These are phyloP conservation scores for Aethionema arabicum DNA, from an alignment of 345 rosid genomes.

Conservation along the genomic window DNA sequence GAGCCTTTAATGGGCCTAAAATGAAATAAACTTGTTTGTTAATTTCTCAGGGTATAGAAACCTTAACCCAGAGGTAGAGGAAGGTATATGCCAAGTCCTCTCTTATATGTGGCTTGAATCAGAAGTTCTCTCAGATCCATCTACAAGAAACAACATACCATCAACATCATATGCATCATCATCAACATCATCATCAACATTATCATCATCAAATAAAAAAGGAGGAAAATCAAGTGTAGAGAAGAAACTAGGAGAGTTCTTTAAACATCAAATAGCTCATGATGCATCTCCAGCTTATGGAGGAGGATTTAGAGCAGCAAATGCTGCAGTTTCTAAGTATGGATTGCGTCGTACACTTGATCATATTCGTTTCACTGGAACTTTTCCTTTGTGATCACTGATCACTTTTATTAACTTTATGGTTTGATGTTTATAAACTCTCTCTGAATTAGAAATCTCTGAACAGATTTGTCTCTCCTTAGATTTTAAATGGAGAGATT, in stretches of 20 bases:
- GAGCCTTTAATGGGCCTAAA: too few species aligned
- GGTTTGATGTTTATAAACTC: slow-evolving; percentile 8
- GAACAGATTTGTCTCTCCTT: slow-evolving; percentile 20
- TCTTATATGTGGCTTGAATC: slow-evolving; percentile 97
- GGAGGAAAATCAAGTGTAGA: slow-evolving; percentile 68
- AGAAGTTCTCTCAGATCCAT: slow-evolving; percentile 68
- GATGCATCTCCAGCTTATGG: slow-evolving; percentile 92
- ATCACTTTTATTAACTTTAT: neutral
- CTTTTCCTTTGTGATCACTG: slow-evolving; percentile 56
- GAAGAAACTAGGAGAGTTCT: slow-evolving; percentile 81
- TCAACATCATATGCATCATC: slow-evolving; percentile 49
- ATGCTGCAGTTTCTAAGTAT: slow-evolving; percentile 73
- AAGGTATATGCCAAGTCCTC: slow-evolving; percentile 93
- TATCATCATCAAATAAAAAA: slow-evolving; percentile 59
- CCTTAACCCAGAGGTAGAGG: slow-evolving; percentile 88
- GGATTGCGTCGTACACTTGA: slow-evolving; percentile 71
- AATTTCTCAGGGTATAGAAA: slow-evolving; percentile 61
- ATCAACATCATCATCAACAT: slow-evolving; percentile 53
- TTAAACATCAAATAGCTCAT: slow-evolving; percentile 77
- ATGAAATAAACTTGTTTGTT: neutral
- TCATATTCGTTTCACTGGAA: slow-evolving; percentile 62
- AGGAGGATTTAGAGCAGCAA: slow-evolving; percentile 83
- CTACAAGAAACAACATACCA: slow-evolving; percentile 44
- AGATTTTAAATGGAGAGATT: slow-evolving; percentile 22
- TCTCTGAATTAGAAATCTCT: slow-evolving; percentile 24